Percentiles rank a stretch among this genome's conserved stretches.
Evolutionary conservation across 2,329 filamentous ascomycete genomes (phyloP).

Genomic region (Paracoccidioides brasiliensis): DNA sequence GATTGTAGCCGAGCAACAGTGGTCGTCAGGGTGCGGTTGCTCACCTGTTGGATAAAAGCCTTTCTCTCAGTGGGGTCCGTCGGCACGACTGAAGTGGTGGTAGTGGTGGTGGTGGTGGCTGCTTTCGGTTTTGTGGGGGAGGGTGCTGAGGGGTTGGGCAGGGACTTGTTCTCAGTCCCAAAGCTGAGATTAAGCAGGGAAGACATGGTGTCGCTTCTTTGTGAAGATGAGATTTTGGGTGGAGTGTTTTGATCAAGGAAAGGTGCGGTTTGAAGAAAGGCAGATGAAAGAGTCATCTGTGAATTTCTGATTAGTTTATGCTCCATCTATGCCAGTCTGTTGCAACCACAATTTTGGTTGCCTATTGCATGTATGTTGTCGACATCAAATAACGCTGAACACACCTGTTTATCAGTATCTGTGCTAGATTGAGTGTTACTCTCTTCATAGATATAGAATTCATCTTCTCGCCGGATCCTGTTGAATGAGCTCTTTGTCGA

Average conservation of each 20-base stretch:
- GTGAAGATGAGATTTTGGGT: constrained; percentile 2
- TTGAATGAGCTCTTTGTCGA: constrained; percentile 14
- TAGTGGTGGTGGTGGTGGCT: constrained; percentile 6
- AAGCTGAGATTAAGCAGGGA: constrained; percentile 12
- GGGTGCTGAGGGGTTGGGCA: constrained; percentile 11
- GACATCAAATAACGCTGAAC: not conserved
- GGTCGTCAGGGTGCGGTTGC: not conserved
- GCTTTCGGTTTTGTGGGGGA: constrained; percentile 5
- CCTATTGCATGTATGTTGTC: no score
- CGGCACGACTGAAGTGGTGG: constrained; percentile 14
- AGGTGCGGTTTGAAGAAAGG: not conserved
- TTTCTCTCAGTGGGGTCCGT: constrained; percentile 26
- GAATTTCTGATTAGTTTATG: not conserved
- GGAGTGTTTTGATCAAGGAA: not conserved
- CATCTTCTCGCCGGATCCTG: constrained; percentile 10
- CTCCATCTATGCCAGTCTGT: no score
- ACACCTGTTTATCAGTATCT: constrained; percentile 12
- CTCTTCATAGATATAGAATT: constrained; percentile 15
- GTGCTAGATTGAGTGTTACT: constrained; percentile 9
- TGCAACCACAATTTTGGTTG: no score
- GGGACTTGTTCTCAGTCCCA: constrained; percentile 11
- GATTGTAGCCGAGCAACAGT: not conserved
- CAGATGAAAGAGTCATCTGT: not conserved
- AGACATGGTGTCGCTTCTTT: constrained; percentile 7
- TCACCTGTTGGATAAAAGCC: constrained; percentile 30